Evolutionary conservation across 2,329 filamentous ascomycete species (phyloP), one percentile per base, ranked within the genome.

Genomic region (Fusarium fujikuroi): DNA sequence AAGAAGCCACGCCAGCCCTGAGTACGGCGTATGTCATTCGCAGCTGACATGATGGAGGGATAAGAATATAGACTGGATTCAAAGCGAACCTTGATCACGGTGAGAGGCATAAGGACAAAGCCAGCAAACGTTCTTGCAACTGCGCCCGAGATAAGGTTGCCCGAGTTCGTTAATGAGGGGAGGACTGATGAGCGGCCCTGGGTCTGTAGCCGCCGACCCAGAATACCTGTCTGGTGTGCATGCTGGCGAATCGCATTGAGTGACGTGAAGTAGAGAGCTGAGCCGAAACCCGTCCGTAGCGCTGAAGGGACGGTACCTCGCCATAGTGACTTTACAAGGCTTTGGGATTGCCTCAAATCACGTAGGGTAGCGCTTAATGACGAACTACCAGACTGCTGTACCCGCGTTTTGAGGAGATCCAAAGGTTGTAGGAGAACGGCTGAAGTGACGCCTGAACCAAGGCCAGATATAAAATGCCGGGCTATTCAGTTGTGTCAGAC

Each of bases 71-170:
- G 85, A 70, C 89, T 95, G 32, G 92, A 95, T 82, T 99, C 96
- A 80, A 97, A 98, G 49, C 96, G 93, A 47, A 98, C 96, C 80
- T 99, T 99, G 78, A 99, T 92, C 49, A 99, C 92, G 3, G 96
- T 99, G 69, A 98, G 90, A 3, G 96, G 96, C 93, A 98, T 98
- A 83, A 98, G 90, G 50, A 97, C 84, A 79, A 98, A 93, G 42
- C 96, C 96, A 0, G 95, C 95, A 59, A 93, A 91, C 3, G 94
- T 95, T 60, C 96, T 89, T 30, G 96, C 95, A 23, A 91, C 86
- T 11, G 95, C 95, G 15, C 96, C 96, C 0, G 95, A 95, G 18
- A 93, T 84, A 25, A 99, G 87, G 79, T 99, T 99, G 57, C 92
- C 93, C 7, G 92, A 89, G 79, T 96, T 94, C 70, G 92, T 93